Base-by-base conservation (phyloP, 1,284 basidiomycete species). In the Ganoderma resinaceum region DNA sequence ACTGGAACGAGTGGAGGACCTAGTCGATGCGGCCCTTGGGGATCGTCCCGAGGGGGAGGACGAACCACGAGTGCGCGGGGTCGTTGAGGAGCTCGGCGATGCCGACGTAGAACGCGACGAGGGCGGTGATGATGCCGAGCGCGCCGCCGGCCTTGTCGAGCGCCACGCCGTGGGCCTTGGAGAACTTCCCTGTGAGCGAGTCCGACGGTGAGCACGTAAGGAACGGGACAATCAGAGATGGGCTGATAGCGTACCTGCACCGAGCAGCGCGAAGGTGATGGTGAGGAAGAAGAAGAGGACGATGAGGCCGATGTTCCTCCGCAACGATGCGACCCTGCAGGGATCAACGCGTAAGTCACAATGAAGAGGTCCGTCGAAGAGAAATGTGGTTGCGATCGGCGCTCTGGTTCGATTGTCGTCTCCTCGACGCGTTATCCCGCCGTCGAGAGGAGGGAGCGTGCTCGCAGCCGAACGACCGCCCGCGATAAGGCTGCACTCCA, bases 211-310 rank as follows among this genome's bases (percentile, higher is more conserved):
- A 71, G 29, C 20, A n/a, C 29, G 23, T 14, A 16, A 23, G 31
- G 20, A 62, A 8, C 26, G 61, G 2, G n/a, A 31, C 46, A 40
- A 60, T 29, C 20, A 11, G 61, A 26, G n/a, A 14, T 38, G 46
- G 4, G 29, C 9, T 2, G n/a, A 26, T 49, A 23, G 86, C 70
- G 82, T 75, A 74, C 84, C 85, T 26, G 80, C 78, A 1, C 86
- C 88, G 52, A 93, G 85, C 26, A 90, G 73, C 57, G 87, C 76
- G 79, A 92, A 91, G 0, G 91, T 90, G 42, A 88, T 37, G 37
- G 88, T 84, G 6, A 98, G 87, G 83, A 89, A 89, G 78, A 88
- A 85, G 82, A 98, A 93, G 35, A 97, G 84, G 3, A 84, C 75
- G 55, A 90, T 83, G 65, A 95, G 86, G 1, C 86, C 88, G 38